Conservation (phyloP, 495 filamentous ascomycete genomes). For the Penicillium samsonianum region DNA sequence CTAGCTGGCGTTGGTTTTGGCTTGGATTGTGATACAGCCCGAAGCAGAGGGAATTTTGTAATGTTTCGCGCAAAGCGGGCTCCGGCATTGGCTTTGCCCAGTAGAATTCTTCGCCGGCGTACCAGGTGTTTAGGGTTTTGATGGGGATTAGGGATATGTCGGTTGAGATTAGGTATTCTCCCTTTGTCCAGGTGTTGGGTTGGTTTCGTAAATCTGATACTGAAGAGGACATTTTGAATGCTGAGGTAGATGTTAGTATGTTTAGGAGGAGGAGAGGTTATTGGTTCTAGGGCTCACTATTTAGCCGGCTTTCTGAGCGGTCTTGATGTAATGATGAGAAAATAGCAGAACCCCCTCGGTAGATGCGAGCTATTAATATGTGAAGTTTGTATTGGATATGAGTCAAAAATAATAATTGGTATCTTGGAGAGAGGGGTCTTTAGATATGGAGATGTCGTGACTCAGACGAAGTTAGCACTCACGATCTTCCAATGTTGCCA, state of each 20-base stretch:
- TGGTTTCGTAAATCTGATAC: not conserved
- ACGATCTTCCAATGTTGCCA: too few species aligned
- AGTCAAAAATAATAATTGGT: not conserved
- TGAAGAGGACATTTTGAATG: not conserved
- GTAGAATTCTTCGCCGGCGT: slow-evolving; percentile 55
- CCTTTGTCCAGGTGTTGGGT: slow-evolving; percentile 22
- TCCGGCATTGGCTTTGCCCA: slow-evolving; percentile 50
- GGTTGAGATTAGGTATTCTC: slow-evolving; percentile 52
- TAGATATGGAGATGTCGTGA: not conserved
- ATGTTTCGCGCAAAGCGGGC: slow-evolving; percentile 41
- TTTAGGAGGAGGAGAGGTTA: not conserved
- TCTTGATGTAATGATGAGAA: not conserved
- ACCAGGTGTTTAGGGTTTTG: slow-evolving; percentile 49
- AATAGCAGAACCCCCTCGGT: not conserved
- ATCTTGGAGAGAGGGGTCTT: not conserved
- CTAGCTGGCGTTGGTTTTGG: not conserved
- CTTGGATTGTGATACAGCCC: slow-evolving; percentile 46
- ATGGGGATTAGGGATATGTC: slow-evolving; percentile 50
- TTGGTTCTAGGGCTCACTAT: not conserved
- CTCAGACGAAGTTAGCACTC: not conserved
- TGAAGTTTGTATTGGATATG: not conserved
- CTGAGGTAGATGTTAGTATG: not conserved
- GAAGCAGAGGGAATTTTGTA: slow-evolving; percentile 56
- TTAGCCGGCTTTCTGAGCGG: not conserved
- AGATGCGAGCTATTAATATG: not conserved